These are phyloP conservation scores for Chlamydomonas incerta DNA, from an alignment of 139 green algal species.

Conservation along the genomic window DNA sequence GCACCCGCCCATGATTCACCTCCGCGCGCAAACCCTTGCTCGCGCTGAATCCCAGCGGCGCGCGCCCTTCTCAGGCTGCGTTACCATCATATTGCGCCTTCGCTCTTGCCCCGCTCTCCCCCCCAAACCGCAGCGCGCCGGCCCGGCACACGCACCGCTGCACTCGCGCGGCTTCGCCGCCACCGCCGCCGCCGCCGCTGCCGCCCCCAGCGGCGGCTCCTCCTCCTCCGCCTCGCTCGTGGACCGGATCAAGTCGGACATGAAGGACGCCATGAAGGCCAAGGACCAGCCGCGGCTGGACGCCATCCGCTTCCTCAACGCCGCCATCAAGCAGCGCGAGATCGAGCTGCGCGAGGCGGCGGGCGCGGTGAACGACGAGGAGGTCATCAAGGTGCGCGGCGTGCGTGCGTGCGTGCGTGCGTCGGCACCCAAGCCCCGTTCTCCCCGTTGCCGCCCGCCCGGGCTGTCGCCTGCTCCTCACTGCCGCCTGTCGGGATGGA, in stretches of 20 bases:
- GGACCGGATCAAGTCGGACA: constrained; percentile 50
- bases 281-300: constrained; percentile 49
- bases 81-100: no score
- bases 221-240: neutral
- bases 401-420: neutral
- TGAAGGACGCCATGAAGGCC: constrained; percentile 62
- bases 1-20: no score
- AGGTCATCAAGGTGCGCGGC: constrained; percentile 40
- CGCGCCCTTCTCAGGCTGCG: no score
- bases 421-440: no score
- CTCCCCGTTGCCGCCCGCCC: no score
- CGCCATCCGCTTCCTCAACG: constrained; percentile 59
- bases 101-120: no score
- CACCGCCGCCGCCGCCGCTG: neutral
- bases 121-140: no score
- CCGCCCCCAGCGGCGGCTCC: neutral
- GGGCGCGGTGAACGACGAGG: constrained; percentile 18
- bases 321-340: constrained; percentile 58
- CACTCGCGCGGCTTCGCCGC: constrained; percentile 17
- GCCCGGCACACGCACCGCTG: neutral
- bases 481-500: no score
- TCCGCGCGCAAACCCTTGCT: no score
- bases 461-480: no score
- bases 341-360: constrained; percentile 58
- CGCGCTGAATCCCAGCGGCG: no score